Evolutionary conservation across 2,329 filamentous ascomycete genomes (phyloP), one percentile per base, ranked within the genome.

Genomic region (Colletotrichum orbiculare): DNA sequence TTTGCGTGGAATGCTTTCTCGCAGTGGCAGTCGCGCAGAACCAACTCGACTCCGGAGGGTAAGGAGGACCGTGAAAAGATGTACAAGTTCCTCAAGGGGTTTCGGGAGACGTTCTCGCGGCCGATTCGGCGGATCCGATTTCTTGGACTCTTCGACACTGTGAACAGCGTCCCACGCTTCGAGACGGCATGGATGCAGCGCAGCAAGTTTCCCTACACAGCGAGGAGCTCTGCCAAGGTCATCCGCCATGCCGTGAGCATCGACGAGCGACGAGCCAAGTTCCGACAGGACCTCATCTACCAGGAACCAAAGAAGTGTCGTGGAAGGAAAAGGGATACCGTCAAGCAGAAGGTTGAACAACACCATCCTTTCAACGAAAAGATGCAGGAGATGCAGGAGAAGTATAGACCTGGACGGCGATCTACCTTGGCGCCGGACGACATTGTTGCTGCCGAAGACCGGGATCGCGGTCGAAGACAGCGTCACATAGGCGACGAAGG

Each of bases 1-100:
- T 96, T 96, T 73, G 92, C 91, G 0, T 96, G 92, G 92, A 94
- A 91, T 74, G 89, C 90, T 0, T 94, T 93, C 71, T 85, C 89
- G 8, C 87, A 89, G 73, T 93, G 90, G 89, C 89, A 92, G 72
- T 84, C 83, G 47, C 85, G 89, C 8, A 78, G 82, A 9, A 78
- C 81, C 0, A 72, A 73, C 62, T 66, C 12, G 71, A 77, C 38
- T 73, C 77, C 8, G 0, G 77, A 79, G 17, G 79, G 76, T 1
- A 74, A 76, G 35, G 71, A 77, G 68, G 78, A 88, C 67, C 84
- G 86, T 69, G 81, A 81, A n/a, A 82, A 87, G 66, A 89, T 92
- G 78, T 91, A 91, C 69, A 77, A 84, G 8, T 94, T 91, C 71
- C 91, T 95, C 87, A 91, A 89, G 69, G 89, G 87, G 0, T 96